Conservation (phyloP, 768 basidiomycete genomes). For the Erythrobasidium yunnanense region DNA sequence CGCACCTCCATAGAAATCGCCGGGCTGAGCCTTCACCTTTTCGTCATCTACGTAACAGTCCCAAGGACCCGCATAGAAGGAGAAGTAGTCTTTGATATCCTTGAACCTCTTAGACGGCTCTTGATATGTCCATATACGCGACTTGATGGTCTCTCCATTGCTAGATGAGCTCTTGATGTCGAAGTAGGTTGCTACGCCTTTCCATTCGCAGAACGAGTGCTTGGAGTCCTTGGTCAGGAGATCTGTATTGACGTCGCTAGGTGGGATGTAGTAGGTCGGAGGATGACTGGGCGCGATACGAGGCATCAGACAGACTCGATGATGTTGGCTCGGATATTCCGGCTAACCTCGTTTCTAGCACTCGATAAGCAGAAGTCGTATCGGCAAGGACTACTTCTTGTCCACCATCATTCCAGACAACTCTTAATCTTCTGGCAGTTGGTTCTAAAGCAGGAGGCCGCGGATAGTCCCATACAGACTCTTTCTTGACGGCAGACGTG, state of each 20-base stretch:
- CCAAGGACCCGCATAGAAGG: conserved; percentile 28
- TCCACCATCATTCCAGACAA: conserved; percentile 4
- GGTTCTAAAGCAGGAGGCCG: neutral
- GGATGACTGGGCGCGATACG: neutral
- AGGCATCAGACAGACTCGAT: neutral
- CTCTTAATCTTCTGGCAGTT: conserved; percentile 2
- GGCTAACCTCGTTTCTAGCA: conserved; percentile 12
- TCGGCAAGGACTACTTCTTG: conserved; percentile 3
- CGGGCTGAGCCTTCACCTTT: conserved; percentile 9
- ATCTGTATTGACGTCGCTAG: conserved; percentile 8
- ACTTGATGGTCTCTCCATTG: conserved; percentile 18
- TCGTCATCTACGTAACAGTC: conserved; percentile 28
- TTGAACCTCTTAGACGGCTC: conserved; percentile 7
- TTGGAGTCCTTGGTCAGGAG: conserved; percentile 3
- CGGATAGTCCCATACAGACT: conserved; percentile 24
- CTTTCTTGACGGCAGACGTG: neutral
- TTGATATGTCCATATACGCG: conserved; percentile 19
- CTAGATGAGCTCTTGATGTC: conserved; percentile 5
- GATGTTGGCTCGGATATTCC: neutral
- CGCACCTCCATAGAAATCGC: conserved; percentile 23
- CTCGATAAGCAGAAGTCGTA: conserved; percentile 2
- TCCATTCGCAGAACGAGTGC: conserved; percentile 28
- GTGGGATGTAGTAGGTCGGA: conserved; percentile 27
- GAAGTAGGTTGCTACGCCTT: conserved; percentile 24
- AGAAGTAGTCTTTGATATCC: conserved; percentile 16